Conservation (phyloP, 441 rosid genomes). For the Jatropha multifida region DNA sequence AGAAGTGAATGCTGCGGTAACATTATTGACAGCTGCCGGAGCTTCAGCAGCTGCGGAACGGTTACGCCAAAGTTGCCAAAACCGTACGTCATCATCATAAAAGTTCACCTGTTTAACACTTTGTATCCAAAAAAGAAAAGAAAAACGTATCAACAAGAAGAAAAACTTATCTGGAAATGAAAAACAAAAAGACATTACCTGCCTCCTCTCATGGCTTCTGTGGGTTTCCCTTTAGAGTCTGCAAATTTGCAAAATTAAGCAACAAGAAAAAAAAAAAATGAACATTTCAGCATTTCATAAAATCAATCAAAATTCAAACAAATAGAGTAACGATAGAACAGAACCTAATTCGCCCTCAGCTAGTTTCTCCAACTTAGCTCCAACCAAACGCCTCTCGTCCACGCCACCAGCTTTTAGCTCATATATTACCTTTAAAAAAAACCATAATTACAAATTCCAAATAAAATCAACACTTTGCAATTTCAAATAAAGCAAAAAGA, state of each 20-base stretch:
- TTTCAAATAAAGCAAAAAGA: neutral
- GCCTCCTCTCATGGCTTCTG: slow-evolving; percentile 96
- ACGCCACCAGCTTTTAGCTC: slow-evolving; percentile 97
- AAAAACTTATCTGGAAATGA: neutral
- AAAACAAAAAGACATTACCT: slow-evolving; percentile 43
- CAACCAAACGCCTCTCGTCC: slow-evolving; percentile 94
- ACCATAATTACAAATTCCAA: neutral
- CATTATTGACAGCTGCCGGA: slow-evolving; percentile 78
- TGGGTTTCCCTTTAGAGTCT: slow-evolving; percentile 83
- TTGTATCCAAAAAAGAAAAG: slow-evolving; percentile 4
- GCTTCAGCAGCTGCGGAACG: slow-evolving; percentile 95
- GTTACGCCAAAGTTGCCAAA: slow-evolving; percentile 94
- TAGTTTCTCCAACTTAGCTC: slow-evolving; percentile 96
- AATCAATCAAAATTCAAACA: neutral
- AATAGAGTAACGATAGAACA: neutral
- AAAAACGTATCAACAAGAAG: neutral
- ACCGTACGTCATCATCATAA: slow-evolving; percentile 92
- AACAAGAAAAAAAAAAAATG: neutral
- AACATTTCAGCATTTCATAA: neutral
- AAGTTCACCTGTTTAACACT: slow-evolving; percentile 97
- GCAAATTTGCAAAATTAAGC: slow-evolving; percentile 9
- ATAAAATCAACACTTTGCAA: neutral
- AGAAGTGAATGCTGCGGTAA: slow-evolving; percentile 78
- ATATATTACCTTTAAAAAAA: slow-evolving; percentile 42
- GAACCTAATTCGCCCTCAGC: slow-evolving; percentile 96